Percentiles rank a stretch among this genome's conserved stretches.
These are phyloP conservation scores for Canavalia ensiformis DNA, from an alignment of 306 rosid species.

Conservation along the genomic window DNA sequence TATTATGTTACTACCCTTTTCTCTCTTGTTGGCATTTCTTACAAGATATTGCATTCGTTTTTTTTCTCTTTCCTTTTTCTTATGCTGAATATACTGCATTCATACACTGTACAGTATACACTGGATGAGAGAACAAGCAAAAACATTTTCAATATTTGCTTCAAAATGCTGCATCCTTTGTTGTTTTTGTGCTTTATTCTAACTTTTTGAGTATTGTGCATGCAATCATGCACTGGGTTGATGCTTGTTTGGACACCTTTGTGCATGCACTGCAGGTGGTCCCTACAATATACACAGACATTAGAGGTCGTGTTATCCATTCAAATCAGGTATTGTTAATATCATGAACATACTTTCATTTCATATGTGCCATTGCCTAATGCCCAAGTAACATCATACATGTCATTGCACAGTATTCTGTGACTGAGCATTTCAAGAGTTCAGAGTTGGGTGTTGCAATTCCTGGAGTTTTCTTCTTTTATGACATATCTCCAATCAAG, in stretches of 20 bases:
- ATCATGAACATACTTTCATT: conserved; percentile 31
- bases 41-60: conserved; percentile 4
- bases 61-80: neutral
- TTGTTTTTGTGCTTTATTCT: conserved; percentile 17
- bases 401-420: conserved; percentile 80
- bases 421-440: conserved; percentile 90
- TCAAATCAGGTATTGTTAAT: conserved; percentile 85
- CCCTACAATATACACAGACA: conserved; percentile 76
- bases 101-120: neutral
- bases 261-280: conserved; percentile 71
- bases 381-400: conserved; percentile 40
- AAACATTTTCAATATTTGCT: conserved; percentile 6
- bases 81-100: conserved; percentile 19
- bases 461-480: conserved; percentile 86
- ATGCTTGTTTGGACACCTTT: conserved; percentile 23
- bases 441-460: conserved; percentile 63
- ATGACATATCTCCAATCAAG: conserved; percentile 92
- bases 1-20: conserved; percentile 15
- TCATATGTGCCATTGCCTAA: conserved; percentile 27
- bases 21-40: conserved; percentile 1
- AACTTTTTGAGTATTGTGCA: neutral
- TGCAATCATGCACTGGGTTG: conserved; percentile 24
- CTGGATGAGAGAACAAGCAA: neutral
- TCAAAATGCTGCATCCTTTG: conserved; percentile 16
- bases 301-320: conserved; percentile 68